Evolutionary conservation across 2,329 filamentous ascomycete species (phyloP).

Genomic region (Macrophomina pseudophaseolina): DNA sequence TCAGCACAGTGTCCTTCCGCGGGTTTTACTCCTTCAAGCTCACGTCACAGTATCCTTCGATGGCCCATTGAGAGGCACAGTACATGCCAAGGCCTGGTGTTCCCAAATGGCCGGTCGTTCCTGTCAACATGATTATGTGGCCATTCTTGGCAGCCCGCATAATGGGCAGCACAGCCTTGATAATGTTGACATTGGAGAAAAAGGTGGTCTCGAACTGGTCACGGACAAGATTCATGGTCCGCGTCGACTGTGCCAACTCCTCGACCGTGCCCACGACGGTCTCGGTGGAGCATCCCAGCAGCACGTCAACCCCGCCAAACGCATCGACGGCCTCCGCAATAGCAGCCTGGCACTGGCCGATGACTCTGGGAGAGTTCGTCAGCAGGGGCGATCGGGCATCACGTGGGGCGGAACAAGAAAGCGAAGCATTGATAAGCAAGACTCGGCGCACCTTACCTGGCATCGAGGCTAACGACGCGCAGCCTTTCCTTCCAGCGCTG

Average conservation of each 20-base stretch:
- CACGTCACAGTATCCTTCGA: constrained; percentile 93
- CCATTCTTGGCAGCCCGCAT: constrained; percentile 82
- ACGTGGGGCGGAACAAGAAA: constrained; percentile 8
- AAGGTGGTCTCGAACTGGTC: constrained; percentile 95
- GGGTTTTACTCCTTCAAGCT: background rate
- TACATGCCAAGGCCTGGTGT: constrained; percentile 91
- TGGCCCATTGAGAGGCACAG: constrained; percentile 89
- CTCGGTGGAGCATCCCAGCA: constrained; percentile 89
- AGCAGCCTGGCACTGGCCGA: constrained; percentile 79
- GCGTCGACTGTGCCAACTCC: constrained; percentile 75
- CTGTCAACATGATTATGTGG: constrained; percentile 88
- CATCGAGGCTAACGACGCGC: constrained; percentile 64
- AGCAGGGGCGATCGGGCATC: constrained; percentile 15
- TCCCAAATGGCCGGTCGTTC: constrained; percentile 88
- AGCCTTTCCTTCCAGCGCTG: constrained; percentile 84
- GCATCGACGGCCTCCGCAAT: constrained; percentile 83
- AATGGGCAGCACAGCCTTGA: constrained; percentile 82
- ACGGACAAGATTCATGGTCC: constrained; percentile 77
- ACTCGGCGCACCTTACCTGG: constrained; percentile 48
- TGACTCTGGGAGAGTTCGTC: constrained; percentile 49
- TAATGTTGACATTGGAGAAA: constrained; percentile 95
- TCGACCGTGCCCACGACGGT: constrained; percentile 89
- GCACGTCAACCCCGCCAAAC: constrained; percentile 87
- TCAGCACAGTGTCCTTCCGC: background rate
- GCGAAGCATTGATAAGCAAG: background rate